Conservation (phyloP, 1,284 basidiomycete genomes). For the Heterobasidion occidentale region DNA sequence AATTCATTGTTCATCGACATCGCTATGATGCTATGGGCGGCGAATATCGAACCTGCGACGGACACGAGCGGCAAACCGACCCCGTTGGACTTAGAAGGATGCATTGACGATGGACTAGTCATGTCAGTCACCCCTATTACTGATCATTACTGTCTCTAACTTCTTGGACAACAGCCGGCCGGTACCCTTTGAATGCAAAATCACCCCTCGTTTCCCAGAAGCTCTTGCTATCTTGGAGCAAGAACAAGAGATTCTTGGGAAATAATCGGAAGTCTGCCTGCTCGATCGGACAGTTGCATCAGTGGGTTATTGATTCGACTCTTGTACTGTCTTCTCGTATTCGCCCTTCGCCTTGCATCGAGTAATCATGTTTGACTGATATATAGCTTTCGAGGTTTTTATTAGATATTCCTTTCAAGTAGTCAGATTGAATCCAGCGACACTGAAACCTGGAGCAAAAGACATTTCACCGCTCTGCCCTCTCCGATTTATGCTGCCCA, state of each 20-base stretch:
- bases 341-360: no score
- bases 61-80: slow-evolving; percentile 9
- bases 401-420: no score
- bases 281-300: neutral
- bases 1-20: slow-evolving; percentile 23
- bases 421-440: no score
- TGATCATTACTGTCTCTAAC: neutral
- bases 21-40: slow-evolving; percentile 24
- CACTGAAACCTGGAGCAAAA: no score
- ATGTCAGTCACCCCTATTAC: slow-evolving; percentile 7
- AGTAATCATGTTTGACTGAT: no score
- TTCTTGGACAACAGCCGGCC: slow-evolving; percentile 3
- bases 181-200: slow-evolving; percentile 7
- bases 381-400: no score
- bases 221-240: slow-evolving; percentile 6
- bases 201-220: slow-evolving; percentile 9
- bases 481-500: no score
- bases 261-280: neutral
- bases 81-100: slow-evolving; percentile 7
- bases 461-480: no score
- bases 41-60: slow-evolving; percentile 14
- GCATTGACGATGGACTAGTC: slow-evolving; percentile 7
- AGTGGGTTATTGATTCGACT: no score
- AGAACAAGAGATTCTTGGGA: slow-evolving; percentile 5
- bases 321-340: no score